Evolutionary conservation across 1,284 basidiomycete species (phyloP), one percentile per base, ranked within the genome.

Genomic region (Cutaneotrichosporon spelunceum): DNA sequence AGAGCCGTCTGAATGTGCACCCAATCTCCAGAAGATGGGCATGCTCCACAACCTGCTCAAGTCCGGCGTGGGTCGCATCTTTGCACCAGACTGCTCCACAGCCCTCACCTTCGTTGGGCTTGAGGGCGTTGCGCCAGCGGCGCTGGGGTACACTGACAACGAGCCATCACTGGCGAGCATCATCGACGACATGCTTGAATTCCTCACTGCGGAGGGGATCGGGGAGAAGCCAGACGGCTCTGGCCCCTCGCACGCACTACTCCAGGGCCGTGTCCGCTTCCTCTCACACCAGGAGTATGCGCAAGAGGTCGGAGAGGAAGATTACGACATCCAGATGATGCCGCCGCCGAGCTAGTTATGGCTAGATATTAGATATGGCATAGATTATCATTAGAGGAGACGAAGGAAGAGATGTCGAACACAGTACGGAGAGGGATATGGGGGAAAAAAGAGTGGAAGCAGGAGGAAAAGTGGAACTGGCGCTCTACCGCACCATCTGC

Each of bases 11-110:
- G n/a, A n/a, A n/a, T n/a, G n/a, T n/a, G n/a, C n/a, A n/a, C n/a
- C n/a, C n/a, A n/a, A n/a, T n/a, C n/a, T n/a, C n/a, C 26, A 50
- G 27, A 50, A 50, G 48, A 30, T 30, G 48, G 48, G 48, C 27
- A 27, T 50, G 48, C 30, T 50, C 48, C 48, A 19, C 48, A 50
- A 50, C 48, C 29, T 50, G 16, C 48, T 50, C 48, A 50, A 50
- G 48, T 30, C 16, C 27, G 48, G 48, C 19, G 19, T 50, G 13
- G 27, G 48, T 14, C 48, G 48, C 8, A 50, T 50, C 27, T 27
- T 50, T 6, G 29, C 48, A 4, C 48, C 48, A 7, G 48, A 30
- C 27, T 50, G 48, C 27, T 30, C 48, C 48, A 50, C 29, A 27
- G 27, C 30, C 4, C 48, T 50, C 26, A 50, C 48, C 26, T 50